Evolutionary conservation across 2,329 filamentous ascomycete genomes (phyloP), one percentile per base, ranked within the genome.

Genomic region (Endocalyx cinctus): DNA sequence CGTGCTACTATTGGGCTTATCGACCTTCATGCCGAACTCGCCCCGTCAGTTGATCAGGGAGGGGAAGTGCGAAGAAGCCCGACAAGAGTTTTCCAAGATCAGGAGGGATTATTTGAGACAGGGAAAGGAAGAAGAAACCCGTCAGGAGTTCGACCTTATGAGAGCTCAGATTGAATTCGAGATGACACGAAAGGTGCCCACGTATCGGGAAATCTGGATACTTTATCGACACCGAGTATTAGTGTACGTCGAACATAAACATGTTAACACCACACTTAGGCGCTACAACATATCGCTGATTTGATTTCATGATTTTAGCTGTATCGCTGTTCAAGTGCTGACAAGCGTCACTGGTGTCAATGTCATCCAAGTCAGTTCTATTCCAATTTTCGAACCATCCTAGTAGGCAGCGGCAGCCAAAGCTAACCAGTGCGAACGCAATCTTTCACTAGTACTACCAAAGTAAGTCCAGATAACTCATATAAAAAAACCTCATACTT

Each of bases 321-420:
- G 67, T 1, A 70, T 77, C 45, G 66, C 67, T 3, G 73, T 75
- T 3, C 72, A 77, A 52, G 74, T 70, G 3, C 72, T 77, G 67
- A 77, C 72, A 0, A 67, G 63, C 42, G 46, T 76, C 25, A 77
- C 73, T 1, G 73, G 73, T 10, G 69, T 76, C 23, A 77, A 77
- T 45, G 72, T 76, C 1, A 75, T 77, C 23, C 72, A 58, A 30
- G 38, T 34, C 25, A 37, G 34, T 12, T 6, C 17, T 12, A 7
- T 4, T 13, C 12, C 10, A 18, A n/a, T n/a, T n/a, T n/a, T n/a
- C n/a, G n/a, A n/a, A n/a, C n/a, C n/a, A n/a, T n/a, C n/a, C n/a
- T n/a, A n/a, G n/a, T n/a, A n/a, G n/a, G n/a, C n/a, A n/a, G n/a
- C n/a, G n/a, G n/a, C n/a, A n/a, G n/a, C n/a, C n/a, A n/a, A n/a